Conservation (phyloP, 1,284 basidiomycete species). For the Malassezia equina region DNA sequence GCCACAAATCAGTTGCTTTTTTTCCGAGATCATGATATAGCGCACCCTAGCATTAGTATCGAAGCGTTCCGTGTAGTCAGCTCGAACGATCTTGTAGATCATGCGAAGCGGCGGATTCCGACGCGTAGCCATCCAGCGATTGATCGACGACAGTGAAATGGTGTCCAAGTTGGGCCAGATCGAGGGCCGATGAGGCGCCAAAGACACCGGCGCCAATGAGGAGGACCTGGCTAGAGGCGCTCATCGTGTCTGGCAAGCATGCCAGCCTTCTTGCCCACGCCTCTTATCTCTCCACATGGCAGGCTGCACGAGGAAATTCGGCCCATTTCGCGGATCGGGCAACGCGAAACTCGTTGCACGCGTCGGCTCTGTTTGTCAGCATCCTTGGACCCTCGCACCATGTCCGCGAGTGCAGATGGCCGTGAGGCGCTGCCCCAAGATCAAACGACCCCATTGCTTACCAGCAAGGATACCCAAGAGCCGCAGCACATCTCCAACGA, state of each 20-base stretch:
- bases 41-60: slow-evolving; percentile 15
- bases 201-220: slow-evolving; percentile 75
- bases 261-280: not conserved
- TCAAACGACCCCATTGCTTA: not conserved
- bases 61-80: slow-evolving; percentile 38
- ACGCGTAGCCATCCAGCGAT: slow-evolving; percentile 44
- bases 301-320: not conserved
- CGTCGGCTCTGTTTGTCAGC: not conserved
- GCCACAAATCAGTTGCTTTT: slow-evolving; percentile 65
- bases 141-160: slow-evolving; percentile 58
- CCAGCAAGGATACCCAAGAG: not conserved
- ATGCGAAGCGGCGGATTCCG: slow-evolving; percentile 67
- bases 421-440: not conserved
- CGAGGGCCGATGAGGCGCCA: slow-evolving; percentile 70
- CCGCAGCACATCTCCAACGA: not conserved
- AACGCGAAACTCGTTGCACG: not conserved
- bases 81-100: slow-evolving; percentile 66
- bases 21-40: slow-evolving; percentile 61
- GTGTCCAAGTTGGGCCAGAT: slow-evolving; percentile 62
- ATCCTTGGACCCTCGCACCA: not conserved
- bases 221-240: slow-evolving; percentile 18
- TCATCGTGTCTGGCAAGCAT: slow-evolving; percentile 1
- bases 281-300: not conserved
- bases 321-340: not conserved
- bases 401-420: not conserved